Evolutionary conservation across 2,329 filamentous ascomycete genomes (phyloP).

Genomic region (Biscogniauxia marginata): DNA sequence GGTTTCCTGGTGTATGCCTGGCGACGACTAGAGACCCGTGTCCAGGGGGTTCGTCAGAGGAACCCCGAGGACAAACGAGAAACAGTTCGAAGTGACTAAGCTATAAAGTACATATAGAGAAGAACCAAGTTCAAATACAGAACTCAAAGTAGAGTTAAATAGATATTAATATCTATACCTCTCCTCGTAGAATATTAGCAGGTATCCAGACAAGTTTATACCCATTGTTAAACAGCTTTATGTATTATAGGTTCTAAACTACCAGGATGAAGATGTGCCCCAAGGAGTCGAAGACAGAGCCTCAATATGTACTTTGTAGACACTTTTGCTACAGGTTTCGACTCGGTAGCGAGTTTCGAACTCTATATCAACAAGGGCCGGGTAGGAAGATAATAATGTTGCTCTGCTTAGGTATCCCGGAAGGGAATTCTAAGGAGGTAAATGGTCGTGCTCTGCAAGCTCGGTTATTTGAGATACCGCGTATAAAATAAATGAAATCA

Average conservation of each 20-base stretch:
- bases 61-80: no score
- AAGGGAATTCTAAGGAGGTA: neutral
- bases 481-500: neutral
- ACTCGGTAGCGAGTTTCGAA: no score
- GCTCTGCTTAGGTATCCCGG: neutral
- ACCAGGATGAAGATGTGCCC: neutral
- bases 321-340: neutral
- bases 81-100: neutral
- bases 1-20: neutral
- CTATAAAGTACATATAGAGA: neutral
- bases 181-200: neutral
- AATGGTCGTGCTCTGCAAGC: neutral
- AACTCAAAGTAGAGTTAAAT: neutral
- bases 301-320: neutral
- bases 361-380: no score
- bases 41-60: neutral
- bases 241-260: neutral
- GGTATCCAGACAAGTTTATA: neutral
- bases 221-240: neutral
- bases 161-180: neutral
- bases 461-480: neutral
- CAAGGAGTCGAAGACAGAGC: neutral
- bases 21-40: neutral
- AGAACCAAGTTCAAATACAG: neutral
- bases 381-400: neutral